Conservation (phyloP, 2,329 filamentous ascomycete genomes). For the Annulohypoxylon truncatum region DNA sequence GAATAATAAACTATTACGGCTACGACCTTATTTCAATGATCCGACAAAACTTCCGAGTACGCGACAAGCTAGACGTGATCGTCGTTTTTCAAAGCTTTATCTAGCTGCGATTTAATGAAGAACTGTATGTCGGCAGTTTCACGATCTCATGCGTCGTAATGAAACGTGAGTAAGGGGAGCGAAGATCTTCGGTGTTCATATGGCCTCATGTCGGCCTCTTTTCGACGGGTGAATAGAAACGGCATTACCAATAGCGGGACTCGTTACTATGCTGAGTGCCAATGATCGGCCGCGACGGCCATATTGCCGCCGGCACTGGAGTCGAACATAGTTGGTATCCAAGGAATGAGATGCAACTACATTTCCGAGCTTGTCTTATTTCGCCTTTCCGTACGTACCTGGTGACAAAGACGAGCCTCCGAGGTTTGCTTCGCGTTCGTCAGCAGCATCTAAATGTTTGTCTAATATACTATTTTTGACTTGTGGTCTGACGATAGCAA, state of each 20-base stretch:
- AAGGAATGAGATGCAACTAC: background rate
- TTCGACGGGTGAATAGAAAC: conserved; percentile 36
- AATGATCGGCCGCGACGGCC: conserved; percentile 32
- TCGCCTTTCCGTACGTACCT: conserved; percentile 15
- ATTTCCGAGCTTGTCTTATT: background rate
- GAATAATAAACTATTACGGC: conserved; percentile 8
- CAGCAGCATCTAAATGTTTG: conserved; percentile 27
- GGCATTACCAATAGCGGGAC: conserved; percentile 25
- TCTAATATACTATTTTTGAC: conserved; percentile 21
- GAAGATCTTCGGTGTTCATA: conserved; percentile 40
- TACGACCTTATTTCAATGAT: conserved; percentile 15
- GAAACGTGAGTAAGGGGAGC: conserved; percentile 26
- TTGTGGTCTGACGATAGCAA: conserved; percentile 19
- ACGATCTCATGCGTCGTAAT: conserved; percentile 28
- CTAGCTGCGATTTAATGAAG: conserved; percentile 18
- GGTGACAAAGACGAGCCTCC: background rate
- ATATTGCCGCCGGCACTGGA: conserved; percentile 35
- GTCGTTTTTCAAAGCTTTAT: conserved; percentile 11
- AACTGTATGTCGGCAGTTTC: conserved; percentile 38
- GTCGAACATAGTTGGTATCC: conserved; percentile 11
- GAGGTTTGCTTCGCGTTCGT: conserved; percentile 27
- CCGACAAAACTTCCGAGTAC: conserved; percentile 2
- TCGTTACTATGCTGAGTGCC: conserved; percentile 28
- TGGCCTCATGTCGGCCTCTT: conserved; percentile 41
- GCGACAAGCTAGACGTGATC: conserved; percentile 7